phyloP scores from a whole-genome alignment of 768 basidiomycete species.

The Glaciozyma antarctica region DNA sequence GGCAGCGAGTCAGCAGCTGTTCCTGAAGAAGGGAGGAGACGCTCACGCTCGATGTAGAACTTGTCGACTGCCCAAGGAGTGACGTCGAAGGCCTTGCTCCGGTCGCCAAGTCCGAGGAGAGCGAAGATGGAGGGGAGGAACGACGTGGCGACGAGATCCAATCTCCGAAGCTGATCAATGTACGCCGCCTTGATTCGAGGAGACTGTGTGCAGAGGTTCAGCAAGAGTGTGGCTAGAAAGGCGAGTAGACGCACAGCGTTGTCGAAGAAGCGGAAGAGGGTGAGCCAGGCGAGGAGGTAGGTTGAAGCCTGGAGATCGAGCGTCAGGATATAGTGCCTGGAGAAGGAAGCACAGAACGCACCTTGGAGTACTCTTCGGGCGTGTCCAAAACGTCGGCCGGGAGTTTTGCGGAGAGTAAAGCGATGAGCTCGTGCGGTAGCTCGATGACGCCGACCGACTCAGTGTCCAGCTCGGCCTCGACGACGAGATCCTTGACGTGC shows the following conservation, averaged over 20 bases:
- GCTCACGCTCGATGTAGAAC: slow-evolving; percentile 62
- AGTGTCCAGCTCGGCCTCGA: slow-evolving; percentile 73
- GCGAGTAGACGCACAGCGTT: not conserved
- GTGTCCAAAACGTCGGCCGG: slow-evolving; percentile 43
- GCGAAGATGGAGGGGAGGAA: slow-evolving; percentile 66
- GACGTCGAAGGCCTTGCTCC: slow-evolving; percentile 67
- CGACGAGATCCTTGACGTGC: slow-evolving; percentile 70
- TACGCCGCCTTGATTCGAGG: slow-evolving; percentile 75
- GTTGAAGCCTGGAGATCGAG: slow-evolving; percentile 8
- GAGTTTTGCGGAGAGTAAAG: slow-evolving; percentile 51
- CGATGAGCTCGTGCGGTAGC: slow-evolving; percentile 60
- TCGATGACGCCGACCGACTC: slow-evolving; percentile 44
- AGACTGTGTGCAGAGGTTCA: slow-evolving; percentile 48
- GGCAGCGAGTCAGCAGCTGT: not conserved
- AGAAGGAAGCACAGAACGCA: slow-evolving; percentile 31
- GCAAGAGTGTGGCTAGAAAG: not conserved
- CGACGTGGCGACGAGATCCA: slow-evolving; percentile 52
- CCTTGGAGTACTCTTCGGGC: slow-evolving; percentile 39
- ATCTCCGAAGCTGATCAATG: slow-evolving; percentile 69
- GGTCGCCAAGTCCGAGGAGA: slow-evolving; percentile 55
- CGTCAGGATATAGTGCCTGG: not conserved
- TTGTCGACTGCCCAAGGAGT: slow-evolving; percentile 77
- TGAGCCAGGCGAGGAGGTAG: slow-evolving; percentile 24
- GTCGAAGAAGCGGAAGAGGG: slow-evolving; percentile 22
- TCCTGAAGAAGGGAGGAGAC: not conserved